Evolutionary conservation across 148 eudicot genomes (phyloP).

Genomic region (Camellia lanceoleosa): DNA sequence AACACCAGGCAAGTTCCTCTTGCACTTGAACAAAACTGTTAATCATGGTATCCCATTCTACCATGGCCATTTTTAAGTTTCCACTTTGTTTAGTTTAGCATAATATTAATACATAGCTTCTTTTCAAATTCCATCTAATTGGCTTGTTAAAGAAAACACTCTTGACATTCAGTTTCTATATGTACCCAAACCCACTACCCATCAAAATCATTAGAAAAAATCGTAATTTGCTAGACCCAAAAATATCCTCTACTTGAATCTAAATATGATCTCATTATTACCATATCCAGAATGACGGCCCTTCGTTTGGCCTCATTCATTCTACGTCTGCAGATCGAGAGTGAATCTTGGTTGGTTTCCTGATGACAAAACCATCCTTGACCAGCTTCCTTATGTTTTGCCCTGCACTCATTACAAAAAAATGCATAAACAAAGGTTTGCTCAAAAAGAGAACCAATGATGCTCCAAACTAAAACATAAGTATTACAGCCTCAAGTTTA

Average conservation of each 20-base stretch:
- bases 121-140: not conserved
- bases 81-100: not conserved
- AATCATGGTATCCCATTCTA: not conserved
- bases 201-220: not conserved
- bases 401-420: constrained; percentile 17
- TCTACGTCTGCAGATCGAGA: constrained; percentile 51
- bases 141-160: not conserved
- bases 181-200: not conserved
- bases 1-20: not conserved
- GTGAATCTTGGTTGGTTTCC: constrained; percentile 62
- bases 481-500: not conserved
- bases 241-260: not conserved
- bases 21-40: not conserved
- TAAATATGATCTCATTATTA: not conserved
- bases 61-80: not conserved
- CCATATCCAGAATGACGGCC: constrained; percentile 63
- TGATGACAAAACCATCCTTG: constrained; percentile 53
- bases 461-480: not conserved
- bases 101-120: not conserved
- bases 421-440: not conserved
- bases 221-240: not conserved
- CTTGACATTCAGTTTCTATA: not conserved
- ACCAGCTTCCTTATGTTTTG: constrained; percentile 47
- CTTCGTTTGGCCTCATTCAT: constrained; percentile 60
- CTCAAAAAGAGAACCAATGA: not conserved